Evolutionary conservation across 495 filamentous ascomycete genomes (phyloP).

Genomic region (Talaromyces nanjingensis): DNA sequence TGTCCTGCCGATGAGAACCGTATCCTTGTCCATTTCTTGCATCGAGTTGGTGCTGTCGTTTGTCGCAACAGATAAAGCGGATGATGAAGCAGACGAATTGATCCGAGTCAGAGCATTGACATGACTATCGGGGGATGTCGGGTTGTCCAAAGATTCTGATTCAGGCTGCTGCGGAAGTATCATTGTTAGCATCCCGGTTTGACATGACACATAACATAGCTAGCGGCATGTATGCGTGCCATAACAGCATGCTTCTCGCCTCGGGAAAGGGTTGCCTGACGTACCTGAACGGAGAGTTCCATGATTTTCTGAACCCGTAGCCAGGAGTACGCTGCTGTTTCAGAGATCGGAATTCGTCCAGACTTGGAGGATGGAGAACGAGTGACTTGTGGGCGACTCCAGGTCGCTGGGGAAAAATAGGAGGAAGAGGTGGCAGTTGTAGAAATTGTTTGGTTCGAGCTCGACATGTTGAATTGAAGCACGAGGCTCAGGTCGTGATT

Average conservation of each 20-base stretch:
- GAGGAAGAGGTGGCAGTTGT: background rate
- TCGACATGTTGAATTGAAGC: background rate
- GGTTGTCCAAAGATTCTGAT: slow-evolving; percentile 1
- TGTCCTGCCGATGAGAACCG: background rate
- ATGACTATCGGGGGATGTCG: background rate
- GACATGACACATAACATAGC: background rate
- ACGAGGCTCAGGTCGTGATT: background rate
- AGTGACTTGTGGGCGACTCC: background rate
- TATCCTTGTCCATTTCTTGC: background rate
- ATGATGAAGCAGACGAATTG: background rate
- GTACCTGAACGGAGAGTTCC: slow-evolving; percentile 7
- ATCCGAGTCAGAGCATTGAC: background rate
- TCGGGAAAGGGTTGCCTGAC: background rate
- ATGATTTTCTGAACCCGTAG: slow-evolving; percentile 8
- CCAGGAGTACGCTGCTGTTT: slow-evolving; percentile 12
- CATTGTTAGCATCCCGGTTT: background rate
- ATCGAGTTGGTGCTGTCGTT: background rate
- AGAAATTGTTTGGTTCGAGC: background rate
- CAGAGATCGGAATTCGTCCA: slow-evolving; percentile 5
- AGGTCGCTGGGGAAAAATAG: background rate
- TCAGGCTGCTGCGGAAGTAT: slow-evolving; percentile 4
- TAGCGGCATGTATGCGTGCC: background rate
- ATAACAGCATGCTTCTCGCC: background rate
- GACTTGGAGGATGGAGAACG: slow-evolving; percentile 5
- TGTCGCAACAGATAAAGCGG: background rate